These are phyloP conservation scores for Paraphaeosphaeria sporulosa DNA, from an alignment of 2,329 filamentous ascomycete species.

Conservation along the genomic window DNA sequence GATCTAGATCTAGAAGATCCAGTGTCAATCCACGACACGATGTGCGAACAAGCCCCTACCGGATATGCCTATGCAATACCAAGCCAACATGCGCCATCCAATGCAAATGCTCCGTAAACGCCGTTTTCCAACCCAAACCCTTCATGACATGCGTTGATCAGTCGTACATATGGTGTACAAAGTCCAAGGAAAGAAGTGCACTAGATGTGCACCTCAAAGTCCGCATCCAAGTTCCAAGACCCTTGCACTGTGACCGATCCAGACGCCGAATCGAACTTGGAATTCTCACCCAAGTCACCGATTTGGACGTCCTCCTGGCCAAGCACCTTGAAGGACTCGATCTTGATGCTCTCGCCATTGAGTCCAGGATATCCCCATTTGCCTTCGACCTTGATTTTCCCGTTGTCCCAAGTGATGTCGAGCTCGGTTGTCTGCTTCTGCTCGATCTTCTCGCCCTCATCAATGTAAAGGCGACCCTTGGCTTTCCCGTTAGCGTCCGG, in stretches of 20 bases:
- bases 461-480: slow-evolving; percentile 73
- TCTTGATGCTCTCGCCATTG: slow-evolving; percentile 34
- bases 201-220: slow-evolving; percentile 31
- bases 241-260: slow-evolving; percentile 33
- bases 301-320: slow-evolving; percentile 25
- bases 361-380: slow-evolving; percentile 49
- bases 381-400: slow-evolving; percentile 56
- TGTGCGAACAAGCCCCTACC: neutral
- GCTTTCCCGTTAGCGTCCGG: slow-evolving; percentile 69
- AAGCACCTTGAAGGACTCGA: slow-evolving; percentile 37
- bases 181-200: too few relatives aligned
- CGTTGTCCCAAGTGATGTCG: slow-evolving; percentile 65
- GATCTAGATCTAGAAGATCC: too few relatives aligned
- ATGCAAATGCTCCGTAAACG: neutral
- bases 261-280: slow-evolving; percentile 17
- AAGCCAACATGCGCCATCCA: neutral
- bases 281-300: slow-evolving; percentile 24
- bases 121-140: neutral
- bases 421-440: slow-evolving; percentile 66
- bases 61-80: neutral
- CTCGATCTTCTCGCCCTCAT: slow-evolving; percentile 75
- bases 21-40: neutral
- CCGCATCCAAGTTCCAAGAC: slow-evolving; percentile 36
- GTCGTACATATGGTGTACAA: neutral
- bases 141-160: too few relatives aligned